These are phyloP conservation scores for Primulina huaijiensis DNA, from an alignment of 257 asterid genomes.

Conservation along the genomic window DNA sequence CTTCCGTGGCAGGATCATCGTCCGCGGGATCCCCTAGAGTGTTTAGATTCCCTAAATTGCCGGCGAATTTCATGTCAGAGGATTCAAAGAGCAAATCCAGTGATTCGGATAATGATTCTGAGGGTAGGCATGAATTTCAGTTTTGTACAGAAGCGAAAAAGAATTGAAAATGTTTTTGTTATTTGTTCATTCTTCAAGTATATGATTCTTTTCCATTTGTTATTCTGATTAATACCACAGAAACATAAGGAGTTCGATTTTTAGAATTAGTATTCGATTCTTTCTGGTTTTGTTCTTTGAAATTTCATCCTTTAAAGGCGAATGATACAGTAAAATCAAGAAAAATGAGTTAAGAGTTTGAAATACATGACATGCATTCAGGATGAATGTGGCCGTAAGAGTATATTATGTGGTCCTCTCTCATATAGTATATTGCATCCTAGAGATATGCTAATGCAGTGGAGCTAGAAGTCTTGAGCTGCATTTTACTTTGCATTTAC, in stretches of 20 bases:
- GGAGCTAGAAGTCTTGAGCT: too few relatives aligned
- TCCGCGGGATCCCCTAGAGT: conserved; percentile 37
- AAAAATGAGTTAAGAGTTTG: too few relatives aligned
- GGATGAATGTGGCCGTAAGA: too few relatives aligned
- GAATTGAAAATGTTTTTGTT: conserved; percentile 13
- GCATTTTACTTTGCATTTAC: background rate
- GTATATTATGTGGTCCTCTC: too few relatives aligned
- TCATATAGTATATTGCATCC: too few relatives aligned
- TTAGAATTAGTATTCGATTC: background rate
- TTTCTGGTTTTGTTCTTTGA: background rate
- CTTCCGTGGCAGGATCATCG: conserved; percentile 24
- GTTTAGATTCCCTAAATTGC: conserved; percentile 45
- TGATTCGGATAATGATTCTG: conserved; percentile 31
- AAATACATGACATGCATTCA: too few relatives aligned
- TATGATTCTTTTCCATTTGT: background rate
- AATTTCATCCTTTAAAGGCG: background rate
- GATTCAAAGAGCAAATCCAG: conserved; percentile 31
- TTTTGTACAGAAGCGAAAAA: conserved; percentile 22
- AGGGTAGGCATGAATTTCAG: background rate
- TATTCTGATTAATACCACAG: background rate
- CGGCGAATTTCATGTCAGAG: conserved; percentile 42
- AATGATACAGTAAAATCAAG: background rate
- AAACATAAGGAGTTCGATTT: background rate
- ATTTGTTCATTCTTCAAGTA: background rate
- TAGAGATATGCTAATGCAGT: too few relatives aligned